Conservation (phyloP, 2,329 filamentous ascomycete species). For the Alternaria infectoria region DNA sequence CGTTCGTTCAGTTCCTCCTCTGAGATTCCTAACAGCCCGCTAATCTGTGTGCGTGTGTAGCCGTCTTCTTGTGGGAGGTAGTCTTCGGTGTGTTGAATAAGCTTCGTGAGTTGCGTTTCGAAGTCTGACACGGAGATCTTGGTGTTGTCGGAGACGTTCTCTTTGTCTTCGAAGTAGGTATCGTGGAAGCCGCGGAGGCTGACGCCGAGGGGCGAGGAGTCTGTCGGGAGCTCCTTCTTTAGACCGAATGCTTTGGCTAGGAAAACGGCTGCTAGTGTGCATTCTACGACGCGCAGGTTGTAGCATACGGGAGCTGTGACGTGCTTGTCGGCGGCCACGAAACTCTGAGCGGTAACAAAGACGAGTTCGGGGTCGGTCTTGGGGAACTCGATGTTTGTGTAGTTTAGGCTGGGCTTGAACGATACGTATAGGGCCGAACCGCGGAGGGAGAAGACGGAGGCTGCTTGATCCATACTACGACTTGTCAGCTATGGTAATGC, state of each 20-base stretch:
- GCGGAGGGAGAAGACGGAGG: constrained; percentile 88
- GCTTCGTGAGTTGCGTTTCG: constrained; percentile 70
- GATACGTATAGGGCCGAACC: constrained; percentile 89
- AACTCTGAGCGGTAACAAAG: constrained; percentile 94
- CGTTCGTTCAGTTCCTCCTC: constrained; percentile 74
- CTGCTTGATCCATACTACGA: constrained; percentile 90
- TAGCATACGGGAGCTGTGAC: constrained; percentile 93
- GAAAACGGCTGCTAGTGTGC: constrained; percentile 80
- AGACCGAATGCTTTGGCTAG: constrained; percentile 66
- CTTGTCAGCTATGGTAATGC: constrained; percentile 24
- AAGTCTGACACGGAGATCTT: constrained; percentile 54
- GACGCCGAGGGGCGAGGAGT: constrained; percentile 81
- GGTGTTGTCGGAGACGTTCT: constrained; percentile 56
- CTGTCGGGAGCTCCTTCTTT: constrained; percentile 68
- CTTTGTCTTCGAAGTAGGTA: constrained; percentile 70
- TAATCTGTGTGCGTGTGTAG: constrained; percentile 87
- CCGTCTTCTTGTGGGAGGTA: constrained; percentile 80
- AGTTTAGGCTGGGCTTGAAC: constrained; percentile 80
- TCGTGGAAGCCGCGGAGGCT: constrained; percentile 88
- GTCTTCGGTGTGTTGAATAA: constrained; percentile 72
- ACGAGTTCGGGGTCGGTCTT: constrained; percentile 80
- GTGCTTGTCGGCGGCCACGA: constrained; percentile 92
- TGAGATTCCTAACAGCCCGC: constrained; percentile 70
- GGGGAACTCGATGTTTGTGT: constrained; percentile 81
- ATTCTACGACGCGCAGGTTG: constrained; percentile 95